Base-by-base conservation (phyloP, 1,139 yeast species). In the Barnettozyma hawaiiensis region DNA sequence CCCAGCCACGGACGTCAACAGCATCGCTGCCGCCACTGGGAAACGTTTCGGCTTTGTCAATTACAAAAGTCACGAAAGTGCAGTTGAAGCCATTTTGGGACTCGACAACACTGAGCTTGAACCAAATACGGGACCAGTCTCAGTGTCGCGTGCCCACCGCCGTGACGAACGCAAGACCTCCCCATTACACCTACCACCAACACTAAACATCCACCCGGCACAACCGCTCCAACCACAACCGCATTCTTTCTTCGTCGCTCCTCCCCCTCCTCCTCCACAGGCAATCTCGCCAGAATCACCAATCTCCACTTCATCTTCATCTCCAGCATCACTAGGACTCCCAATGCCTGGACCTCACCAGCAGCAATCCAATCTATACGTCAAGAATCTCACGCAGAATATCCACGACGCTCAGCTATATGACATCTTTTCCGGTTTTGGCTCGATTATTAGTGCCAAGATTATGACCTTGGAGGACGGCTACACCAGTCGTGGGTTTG, bases 331-430 rank as follows among this genome's bases (percentile, higher is more conserved):
- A 47, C 54, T 9, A 45, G 35, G 38, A 2, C 47, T 47, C 7
- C 57, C 70, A 20, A 46, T 62, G 18, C 64, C 70, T 14, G 65
- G 69, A 4, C 69, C 67, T 27, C 55, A 62, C 50, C 57, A 57
- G 39, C 85, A 78, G 57, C 82, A 76, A 52, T 75, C 83, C 2
- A 78, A 78, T 54, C 65, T 78, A 35, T 78, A 78, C 53, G 76
- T 78, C 18, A 75, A 71, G 45, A 75, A 76, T 51, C 61, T 78
- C 31, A 73, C 82, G 0, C 54, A 65, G 6, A 49, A 65, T 7
- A 69, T 73, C 41, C 67, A 65, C 23, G 71, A 66, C 44, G 52
- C 55, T 3, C 58, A 57, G 15, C 49, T 68, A 27, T 43, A 49
- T 14, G 45, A 50, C 3, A 33, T 62, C 7, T 68, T 68, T 51